phyloP scores from a whole-genome alignment of 345 rosid genomes.

The Rhizophora mangle region DNA sequence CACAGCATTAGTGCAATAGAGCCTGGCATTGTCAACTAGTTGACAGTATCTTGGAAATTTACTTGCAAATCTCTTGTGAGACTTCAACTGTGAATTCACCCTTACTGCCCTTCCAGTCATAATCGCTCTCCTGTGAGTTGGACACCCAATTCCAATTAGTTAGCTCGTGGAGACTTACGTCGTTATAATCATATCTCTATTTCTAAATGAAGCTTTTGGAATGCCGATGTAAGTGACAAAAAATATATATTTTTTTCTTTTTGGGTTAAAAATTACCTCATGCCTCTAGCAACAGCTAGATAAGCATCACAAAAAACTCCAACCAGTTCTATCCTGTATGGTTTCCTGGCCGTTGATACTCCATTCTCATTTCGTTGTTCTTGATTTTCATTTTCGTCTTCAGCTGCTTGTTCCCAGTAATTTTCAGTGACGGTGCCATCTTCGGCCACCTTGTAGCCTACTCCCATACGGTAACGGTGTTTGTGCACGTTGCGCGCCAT shows the following conservation, averaged over 20 bases:
- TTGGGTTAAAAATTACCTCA: slow-evolving; percentile 43
- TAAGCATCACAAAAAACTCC: slow-evolving; percentile 96
- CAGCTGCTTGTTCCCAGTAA: slow-evolving; percentile 76
- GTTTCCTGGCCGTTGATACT: slow-evolving; percentile 58
- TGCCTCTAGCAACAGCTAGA: slow-evolving; percentile 87
- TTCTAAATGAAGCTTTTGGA: no score
- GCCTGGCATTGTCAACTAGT: slow-evolving; percentile 80
- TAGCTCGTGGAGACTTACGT: no score
- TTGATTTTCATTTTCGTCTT: slow-evolving; percentile 44
- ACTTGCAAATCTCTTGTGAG: slow-evolving; percentile 87
- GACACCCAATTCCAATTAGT: no score
- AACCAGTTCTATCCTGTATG: slow-evolving; percentile 88
- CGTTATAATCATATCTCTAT: no score
- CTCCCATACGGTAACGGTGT: slow-evolving; percentile 81
- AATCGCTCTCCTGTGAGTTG: slow-evolving; percentile 71
- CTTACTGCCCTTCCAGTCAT: slow-evolving; percentile 87
- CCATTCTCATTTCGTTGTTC: neutral
- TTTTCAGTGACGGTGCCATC: slow-evolving; percentile 69
- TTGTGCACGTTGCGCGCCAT: slow-evolving; percentile 90
- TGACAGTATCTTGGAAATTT: slow-evolving; percentile 75
- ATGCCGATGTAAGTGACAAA: neutral
- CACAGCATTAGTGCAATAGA: slow-evolving; percentile 73
- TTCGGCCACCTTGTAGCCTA: slow-evolving; percentile 56
- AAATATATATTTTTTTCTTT: neutral
- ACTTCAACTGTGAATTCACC: slow-evolving; percentile 75